A percentile compares a stretch with the other conserved stretches of the same genome.
These are phyloP conservation scores for Brachypodium distachyon DNA, from an alignment of 202 grass and related monocot genomes.

Conservation along the genomic window DNA sequence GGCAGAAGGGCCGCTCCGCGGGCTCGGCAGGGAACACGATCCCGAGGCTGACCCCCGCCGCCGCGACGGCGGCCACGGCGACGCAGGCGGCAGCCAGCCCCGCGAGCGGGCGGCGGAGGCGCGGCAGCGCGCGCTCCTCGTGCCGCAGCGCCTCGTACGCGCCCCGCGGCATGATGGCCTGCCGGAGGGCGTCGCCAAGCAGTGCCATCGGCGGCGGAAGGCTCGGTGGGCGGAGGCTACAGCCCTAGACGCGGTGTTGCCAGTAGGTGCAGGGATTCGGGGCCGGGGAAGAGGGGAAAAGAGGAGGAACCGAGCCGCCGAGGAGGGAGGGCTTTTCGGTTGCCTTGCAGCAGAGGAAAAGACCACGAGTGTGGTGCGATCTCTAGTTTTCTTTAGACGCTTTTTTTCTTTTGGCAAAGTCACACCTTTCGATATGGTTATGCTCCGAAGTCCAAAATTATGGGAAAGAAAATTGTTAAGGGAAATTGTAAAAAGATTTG, in stretches of 20 bases:
- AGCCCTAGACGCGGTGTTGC: conserved; percentile 32
- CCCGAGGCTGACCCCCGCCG: conserved; percentile 56
- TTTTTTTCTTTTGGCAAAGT: too few species aligned
- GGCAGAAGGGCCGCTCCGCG: conserved; percentile 75
- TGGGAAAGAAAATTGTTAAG: too few species aligned
- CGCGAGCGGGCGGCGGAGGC: conserved; percentile 40
- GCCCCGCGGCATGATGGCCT: conserved; percentile 73
- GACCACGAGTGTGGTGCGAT: too few species aligned
- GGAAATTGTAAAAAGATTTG: too few species aligned
- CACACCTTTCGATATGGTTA: too few species aligned
- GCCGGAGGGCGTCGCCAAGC: conserved; percentile 73
- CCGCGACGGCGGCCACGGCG: conserved; percentile 25
- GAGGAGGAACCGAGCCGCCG: too few species aligned
- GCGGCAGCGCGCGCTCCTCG: conserved; percentile 53
- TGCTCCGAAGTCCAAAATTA: too few species aligned
- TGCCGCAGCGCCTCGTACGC: conserved; percentile 54
- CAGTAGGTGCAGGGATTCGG: background rate
- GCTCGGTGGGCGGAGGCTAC: conserved; percentile 5
- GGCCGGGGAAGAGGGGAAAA: background rate
- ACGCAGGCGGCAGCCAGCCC: conserved; percentile 26
- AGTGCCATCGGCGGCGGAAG: conserved; percentile 35
- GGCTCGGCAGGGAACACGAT: conserved; percentile 81
- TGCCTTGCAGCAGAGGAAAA: too few species aligned
- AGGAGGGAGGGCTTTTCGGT: too few species aligned
- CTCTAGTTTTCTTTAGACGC: too few species aligned